Evolutionary conservation across 1,284 basidiomycete genomes (phyloP).

Genomic region (Leccinum pallidistipes): DNA sequence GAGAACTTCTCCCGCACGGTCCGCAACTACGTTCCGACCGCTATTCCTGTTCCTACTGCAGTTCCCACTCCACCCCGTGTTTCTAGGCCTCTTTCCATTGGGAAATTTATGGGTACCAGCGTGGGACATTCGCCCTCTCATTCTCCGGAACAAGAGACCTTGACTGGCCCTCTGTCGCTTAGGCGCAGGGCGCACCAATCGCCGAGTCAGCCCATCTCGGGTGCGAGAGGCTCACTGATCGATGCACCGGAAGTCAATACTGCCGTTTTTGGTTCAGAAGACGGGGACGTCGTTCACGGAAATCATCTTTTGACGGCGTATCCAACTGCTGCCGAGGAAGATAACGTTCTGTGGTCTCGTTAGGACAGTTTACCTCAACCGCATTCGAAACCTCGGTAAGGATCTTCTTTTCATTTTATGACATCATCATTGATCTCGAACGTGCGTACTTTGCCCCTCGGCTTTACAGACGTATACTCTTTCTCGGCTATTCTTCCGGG

Average conservation of each 20-base stretch:
- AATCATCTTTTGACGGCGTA: slow-evolving; percentile 24
- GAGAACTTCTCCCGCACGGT: slow-evolving; percentile 52
- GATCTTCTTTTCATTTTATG: neutral
- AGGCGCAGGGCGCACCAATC: slow-evolving; percentile 10
- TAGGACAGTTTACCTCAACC: slow-evolving; percentile 28
- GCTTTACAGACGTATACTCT: slow-evolving; percentile 48
- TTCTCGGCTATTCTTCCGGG: slow-evolving; percentile 58
- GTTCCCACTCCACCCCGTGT: slow-evolving; percentile 50
- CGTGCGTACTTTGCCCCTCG: slow-evolving; percentile 8
- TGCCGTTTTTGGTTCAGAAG: slow-evolving; percentile 23
- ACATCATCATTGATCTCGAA: neutral
- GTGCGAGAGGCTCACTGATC: slow-evolving; percentile 4
- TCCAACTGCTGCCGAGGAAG: slow-evolving; percentile 35
- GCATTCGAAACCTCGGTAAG: slow-evolving; percentile 23
- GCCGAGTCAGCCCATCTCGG: slow-evolving; percentile 5
- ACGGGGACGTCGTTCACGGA: slow-evolving; percentile 23
- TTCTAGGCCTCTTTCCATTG: slow-evolving; percentile 50
- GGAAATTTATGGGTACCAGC: slow-evolving; percentile 39
- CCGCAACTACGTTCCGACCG: slow-evolving; percentile 53
- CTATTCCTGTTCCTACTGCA: slow-evolving; percentile 48
- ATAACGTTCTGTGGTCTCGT: slow-evolving; percentile 25
- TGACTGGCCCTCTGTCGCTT: slow-evolving; percentile 4
- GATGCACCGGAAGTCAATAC: slow-evolving; percentile 20
- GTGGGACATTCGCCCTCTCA: slow-evolving; percentile 15
- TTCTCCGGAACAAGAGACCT: slow-evolving; percentile 14